Base-by-base conservation (phyloP, 1,284 basidiomycete species). In the Ceratobasidium sp. region DNA sequence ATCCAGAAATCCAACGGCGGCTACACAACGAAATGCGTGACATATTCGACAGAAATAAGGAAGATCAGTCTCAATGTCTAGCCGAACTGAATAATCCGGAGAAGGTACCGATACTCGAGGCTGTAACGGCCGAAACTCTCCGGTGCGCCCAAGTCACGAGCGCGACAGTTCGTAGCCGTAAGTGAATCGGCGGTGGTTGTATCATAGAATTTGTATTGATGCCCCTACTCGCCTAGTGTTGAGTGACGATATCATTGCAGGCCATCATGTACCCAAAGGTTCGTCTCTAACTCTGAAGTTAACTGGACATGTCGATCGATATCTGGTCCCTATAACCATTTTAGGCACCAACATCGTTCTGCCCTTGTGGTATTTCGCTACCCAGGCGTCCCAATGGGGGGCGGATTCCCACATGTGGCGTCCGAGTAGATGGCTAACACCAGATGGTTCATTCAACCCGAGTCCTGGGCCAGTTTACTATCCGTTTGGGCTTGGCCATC, bases 401-500 rank as follows among this genome's bases (percentile, higher is more conserved):
- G 30, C 58, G 9, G 58, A 62, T 21, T 44, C 30, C 30, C 30
- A 36, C 16, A 13, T 5, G 36, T 62, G 58, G 58, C 58, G 58
- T 9, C 58, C 58, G 2, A 39, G 47, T 14, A 11, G 58, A 11
- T 62, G 58, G 58, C 25, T 62, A 21, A 27, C 29, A 21, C 13
- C 27, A 13, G 58, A 62, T 19, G 58, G 58, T 2, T 62, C 46
- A 11, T 36, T 36, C 33, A 36, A 36, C 33, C 33, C 33, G 11
- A 36, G 11, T 11, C 33, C 58, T 9, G 58, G 58, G 13, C 23
- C 47, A n/a, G 33, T 16, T 11, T 46, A 30, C 8, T 19, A 21
- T 39, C 59, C 59, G 13, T 62, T 62, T 41, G 59, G 59, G 27
- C n/a, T 62, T 13, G 59, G 59, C 23, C 59, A 62, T 27, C 29